phyloP scores from a whole-genome alignment of 768 basidiomycete genomes.

The Termitomyces bulborhizus region DNA sequence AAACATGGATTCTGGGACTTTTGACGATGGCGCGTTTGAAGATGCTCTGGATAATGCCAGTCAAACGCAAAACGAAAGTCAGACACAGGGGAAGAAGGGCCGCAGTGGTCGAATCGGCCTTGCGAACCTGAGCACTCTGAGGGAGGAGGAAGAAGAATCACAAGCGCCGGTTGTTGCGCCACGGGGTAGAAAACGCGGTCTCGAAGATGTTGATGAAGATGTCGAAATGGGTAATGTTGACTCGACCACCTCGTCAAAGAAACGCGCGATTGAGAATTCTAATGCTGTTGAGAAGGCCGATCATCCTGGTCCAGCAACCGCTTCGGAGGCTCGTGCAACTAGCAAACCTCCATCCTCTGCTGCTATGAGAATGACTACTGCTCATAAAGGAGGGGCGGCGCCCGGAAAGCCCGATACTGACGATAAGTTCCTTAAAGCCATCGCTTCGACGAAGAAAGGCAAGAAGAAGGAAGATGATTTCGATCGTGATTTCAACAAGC shows the following conservation, averaged over 20 bases:
- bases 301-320: not conserved
- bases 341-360: constrained; percentile 2
- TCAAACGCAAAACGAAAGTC: constrained; percentile 32
- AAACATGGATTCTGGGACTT: constrained; percentile 11
- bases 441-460: constrained; percentile 66
- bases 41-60: constrained; percentile 11
- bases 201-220: constrained; percentile 31
- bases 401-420: constrained; percentile 61
- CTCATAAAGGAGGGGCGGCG: constrained; percentile 25
- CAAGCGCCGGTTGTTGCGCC: constrained; percentile 14
- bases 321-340: not conserved
- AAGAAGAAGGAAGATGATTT: constrained; percentile 65
- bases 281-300: constrained; percentile 16
- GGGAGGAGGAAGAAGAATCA: constrained; percentile 55
- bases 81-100: constrained; percentile 16
- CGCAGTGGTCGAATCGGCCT: constrained; percentile 8
- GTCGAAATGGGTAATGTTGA: constrained; percentile 28
- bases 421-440: constrained; percentile 59
- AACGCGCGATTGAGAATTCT: constrained; percentile 33
- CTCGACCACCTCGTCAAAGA: constrained; percentile 28
- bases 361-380: constrained; percentile 15
- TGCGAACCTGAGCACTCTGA: constrained; percentile 25
- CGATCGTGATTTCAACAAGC: constrained; percentile 74
- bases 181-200: constrained; percentile 32
- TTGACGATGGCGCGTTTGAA: constrained; percentile 13